These are phyloP conservation scores for Aspergillus puulaauensis DNA, from an alignment of 2,329 filamentous ascomycete species.

Conservation along the genomic window DNA sequence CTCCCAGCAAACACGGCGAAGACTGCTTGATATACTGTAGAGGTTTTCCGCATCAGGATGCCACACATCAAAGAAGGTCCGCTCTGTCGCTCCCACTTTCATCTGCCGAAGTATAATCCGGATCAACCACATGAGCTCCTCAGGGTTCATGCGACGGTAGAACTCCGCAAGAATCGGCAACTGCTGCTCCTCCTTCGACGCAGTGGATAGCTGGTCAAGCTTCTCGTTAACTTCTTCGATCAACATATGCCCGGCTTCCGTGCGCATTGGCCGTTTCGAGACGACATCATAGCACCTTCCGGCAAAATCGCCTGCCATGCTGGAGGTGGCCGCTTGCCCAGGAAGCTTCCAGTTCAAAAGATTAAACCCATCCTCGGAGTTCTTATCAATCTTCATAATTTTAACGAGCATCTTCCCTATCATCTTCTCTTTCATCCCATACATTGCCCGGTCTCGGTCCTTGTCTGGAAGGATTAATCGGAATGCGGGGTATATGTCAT, in stretches of 20 bases:
- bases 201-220: conserved; percentile 73
- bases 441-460: conserved; percentile 87
- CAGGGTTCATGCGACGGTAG: conserved; percentile 87
- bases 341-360: conserved; percentile 92
- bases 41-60: conserved; percentile 74
- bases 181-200: conserved; percentile 80
- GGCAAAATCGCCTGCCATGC: conserved; percentile 86
- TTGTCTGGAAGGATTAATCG: conserved; percentile 90
- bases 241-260: conserved; percentile 71
- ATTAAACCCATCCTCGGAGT: conserved; percentile 83
- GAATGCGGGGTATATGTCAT: conserved; percentile 91
- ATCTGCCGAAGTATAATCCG: conserved; percentile 84
- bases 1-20: conserved; percentile 93
- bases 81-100: conserved; percentile 77
- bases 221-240: conserved; percentile 87
- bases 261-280: conserved; percentile 76
- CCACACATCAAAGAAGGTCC: conserved; percentile 81
- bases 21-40: conserved; percentile 87
- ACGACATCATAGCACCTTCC: conserved; percentile 85
- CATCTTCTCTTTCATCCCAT: conserved; percentile 87
- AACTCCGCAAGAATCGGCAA: conserved; percentile 77
- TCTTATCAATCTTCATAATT: conserved; percentile 85
- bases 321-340: conserved; percentile 61
- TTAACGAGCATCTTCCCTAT: conserved; percentile 91
- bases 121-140: conserved; percentile 92